phyloP scores from a whole-genome alignment of 2,329 filamentous ascomycete species.

The Sarocladium oryzae region DNA sequence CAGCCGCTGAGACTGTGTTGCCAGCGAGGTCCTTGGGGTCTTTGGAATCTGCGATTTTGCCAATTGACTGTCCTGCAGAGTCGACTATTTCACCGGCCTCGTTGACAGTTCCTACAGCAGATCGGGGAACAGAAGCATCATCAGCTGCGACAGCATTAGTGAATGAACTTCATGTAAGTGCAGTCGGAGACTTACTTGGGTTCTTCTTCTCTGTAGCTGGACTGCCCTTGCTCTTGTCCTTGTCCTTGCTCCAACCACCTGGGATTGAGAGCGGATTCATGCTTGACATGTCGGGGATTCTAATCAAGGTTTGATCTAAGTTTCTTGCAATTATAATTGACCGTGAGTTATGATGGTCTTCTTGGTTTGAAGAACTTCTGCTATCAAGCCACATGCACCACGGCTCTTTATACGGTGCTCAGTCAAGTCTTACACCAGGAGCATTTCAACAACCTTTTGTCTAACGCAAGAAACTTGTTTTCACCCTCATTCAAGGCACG shows the following conservation, averaged over 20 bases:
- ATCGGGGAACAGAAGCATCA: slow-evolving; percentile 25
- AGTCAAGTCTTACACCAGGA: not conserved
- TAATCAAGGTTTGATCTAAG: not conserved
- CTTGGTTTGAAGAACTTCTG: not conserved
- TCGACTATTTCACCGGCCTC: slow-evolving; percentile 40
- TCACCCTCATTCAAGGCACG: not conserved
- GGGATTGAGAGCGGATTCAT: slow-evolving; percentile 21
- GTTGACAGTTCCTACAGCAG: slow-evolving; percentile 35
- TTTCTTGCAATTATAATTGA: not conserved
- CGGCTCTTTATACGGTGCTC: not conserved
- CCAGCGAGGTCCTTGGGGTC: slow-evolving; percentile 35
- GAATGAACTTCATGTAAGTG: not conserved
- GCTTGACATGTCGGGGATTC: slow-evolving; percentile 16
- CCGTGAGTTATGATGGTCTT: not conserved
- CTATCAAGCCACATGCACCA: not conserved
- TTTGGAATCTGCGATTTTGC: slow-evolving; percentile 32
- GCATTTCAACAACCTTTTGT: not conserved
- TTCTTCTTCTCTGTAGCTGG: slow-evolving; percentile 21
- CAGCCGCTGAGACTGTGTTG: slow-evolving; percentile 29
- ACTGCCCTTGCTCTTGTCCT: slow-evolving; percentile 20
- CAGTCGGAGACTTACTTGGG: slow-evolving; percentile 21
- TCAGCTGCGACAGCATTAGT: slow-evolving; percentile 18
- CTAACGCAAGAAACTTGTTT: slow-evolving; percentile 5
- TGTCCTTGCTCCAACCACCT: slow-evolving; percentile 24
- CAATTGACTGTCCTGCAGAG: slow-evolving; percentile 34